Evolutionary conservation across 2,329 filamentous ascomycete genomes (phyloP), one percentile per base, ranked within the genome.

Genomic region (Xylariaceae sp.): DNA sequence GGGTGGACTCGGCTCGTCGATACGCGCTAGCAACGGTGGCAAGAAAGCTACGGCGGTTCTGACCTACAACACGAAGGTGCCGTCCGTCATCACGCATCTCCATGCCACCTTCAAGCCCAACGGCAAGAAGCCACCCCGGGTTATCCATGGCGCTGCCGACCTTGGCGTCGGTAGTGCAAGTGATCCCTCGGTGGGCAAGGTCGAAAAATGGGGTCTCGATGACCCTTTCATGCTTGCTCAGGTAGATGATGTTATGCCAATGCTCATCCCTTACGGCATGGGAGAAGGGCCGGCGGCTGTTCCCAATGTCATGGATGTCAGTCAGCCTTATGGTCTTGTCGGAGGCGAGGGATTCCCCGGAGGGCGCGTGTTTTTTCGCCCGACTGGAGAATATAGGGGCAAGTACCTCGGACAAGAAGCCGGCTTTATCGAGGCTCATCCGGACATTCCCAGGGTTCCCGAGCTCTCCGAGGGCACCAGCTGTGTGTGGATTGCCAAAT

Each of bases 261-360:
- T 83, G 5, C 73, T 89, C 42, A 68, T 79, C 13, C 81, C 82
- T 23, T 94, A 84, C 62, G 90, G 90, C 3, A 60, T 89, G 34
- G 88, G 85, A 3, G 70, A 86, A 21, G 88, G 88, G 4, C 81
- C 87, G 36, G 80, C 88, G 8, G 87, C 84, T 12, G 68, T 81
- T 16, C 85, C 86, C 2, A 96, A 96, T 54, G 76, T 85, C 24
- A 89, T 96, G 83, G 89, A 95, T 57, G 77, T 95, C 24, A 95
- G 88, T 56, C 85, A 90, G 53, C 76, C 78, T 7, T 89, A 85
- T 57, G 90, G 90, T 7, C 77, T 90, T 65, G 67, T 94, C 6
- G 82, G 86, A 38, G 90, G 88, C 3, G 88, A 95, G 66, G 89
- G 88, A 2, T 87, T 83, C 40, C 88, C 88, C 0, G 85, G 86